These are phyloP conservation scores for Exserohilum turcica DNA, from an alignment of 2,329 filamentous ascomycete genomes.

Conservation along the genomic window DNA sequence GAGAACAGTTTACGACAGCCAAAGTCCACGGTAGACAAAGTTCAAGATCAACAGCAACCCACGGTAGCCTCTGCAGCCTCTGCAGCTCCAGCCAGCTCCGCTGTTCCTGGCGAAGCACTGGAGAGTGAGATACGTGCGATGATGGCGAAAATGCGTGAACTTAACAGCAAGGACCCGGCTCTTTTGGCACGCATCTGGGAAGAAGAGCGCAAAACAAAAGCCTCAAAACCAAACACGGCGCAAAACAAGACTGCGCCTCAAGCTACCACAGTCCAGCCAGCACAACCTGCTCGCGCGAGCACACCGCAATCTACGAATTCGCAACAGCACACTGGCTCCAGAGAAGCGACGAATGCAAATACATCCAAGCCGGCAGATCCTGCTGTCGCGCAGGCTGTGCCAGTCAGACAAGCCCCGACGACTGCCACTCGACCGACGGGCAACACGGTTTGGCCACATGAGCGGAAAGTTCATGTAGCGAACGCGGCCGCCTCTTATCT, in stretches of 20 bases:
- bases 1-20: slow-evolving; percentile 27
- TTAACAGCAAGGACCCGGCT: slow-evolving; percentile 60
- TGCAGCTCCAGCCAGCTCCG: not conserved
- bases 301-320: slow-evolving; percentile 26
- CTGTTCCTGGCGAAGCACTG: slow-evolving; percentile 42
- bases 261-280: slow-evolving; percentile 12
- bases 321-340: slow-evolving; percentile 27
- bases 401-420: slow-evolving; percentile 9
- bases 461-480: slow-evolving; percentile 58
- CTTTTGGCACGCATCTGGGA: slow-evolving; percentile 63
- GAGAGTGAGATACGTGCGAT: slow-evolving; percentile 60
- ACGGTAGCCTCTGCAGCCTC: slow-evolving; percentile 11
- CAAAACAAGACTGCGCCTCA: slow-evolving; percentile 32
- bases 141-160: slow-evolving; percentile 63
- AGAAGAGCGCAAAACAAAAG: slow-evolving; percentile 54
- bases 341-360: slow-evolving; percentile 15
- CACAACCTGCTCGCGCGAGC: slow-evolving; percentile 14
- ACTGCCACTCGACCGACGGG: slow-evolving; percentile 17
- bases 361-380: slow-evolving; percentile 9
- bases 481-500: slow-evolving; percentile 57
- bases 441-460: slow-evolving; percentile 57
- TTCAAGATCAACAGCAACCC: slow-evolving; percentile 31
- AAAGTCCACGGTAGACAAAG: slow-evolving; percentile 28
- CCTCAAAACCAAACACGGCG: slow-evolving; percentile 29
- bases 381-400: slow-evolving; percentile 7